Conservation (phyloP, 2,329 filamentous ascomycete genomes). For the Polychaeton citri region DNA sequence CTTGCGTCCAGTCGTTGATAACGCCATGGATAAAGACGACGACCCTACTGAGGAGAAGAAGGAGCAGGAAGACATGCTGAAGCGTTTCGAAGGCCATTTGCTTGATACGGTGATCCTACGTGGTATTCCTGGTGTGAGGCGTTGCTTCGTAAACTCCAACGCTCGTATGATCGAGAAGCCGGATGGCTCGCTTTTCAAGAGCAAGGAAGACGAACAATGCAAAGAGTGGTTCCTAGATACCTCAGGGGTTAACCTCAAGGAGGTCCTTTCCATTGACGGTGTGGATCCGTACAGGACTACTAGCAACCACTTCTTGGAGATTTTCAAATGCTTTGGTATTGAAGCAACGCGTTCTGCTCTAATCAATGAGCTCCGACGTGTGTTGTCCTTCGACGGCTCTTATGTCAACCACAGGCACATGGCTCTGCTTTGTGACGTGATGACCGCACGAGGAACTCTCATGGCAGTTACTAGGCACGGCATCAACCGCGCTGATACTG, state of each 20-base stretch:
- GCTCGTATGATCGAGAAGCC: conserved; percentile 51
- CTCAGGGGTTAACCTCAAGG: conserved; percentile 71
- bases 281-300: conserved; percentile 78
- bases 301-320: conserved; percentile 91
- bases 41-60: conserved; percentile 58
- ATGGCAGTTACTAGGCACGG: conserved; percentile 96
- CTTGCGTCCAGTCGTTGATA: conserved; percentile 42
- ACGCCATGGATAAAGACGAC: conserved; percentile 46
- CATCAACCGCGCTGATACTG: conserved; percentile 96
- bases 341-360: conserved; percentile 82
- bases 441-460: conserved; percentile 88
- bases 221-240: conserved; percentile 96
- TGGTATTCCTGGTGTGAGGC: conserved; percentile 76
- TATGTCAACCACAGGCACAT: conserved; percentile 99
- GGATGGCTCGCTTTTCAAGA: conserved; percentile 61
- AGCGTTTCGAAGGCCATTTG: conserved; percentile 81
- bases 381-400: conserved; percentile 95
- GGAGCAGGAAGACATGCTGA: conserved; percentile 81
- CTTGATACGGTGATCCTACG: conserved; percentile 83
- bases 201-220: conserved; percentile 61
- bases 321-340: conserved; percentile 90
- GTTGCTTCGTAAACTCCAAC: conserved; percentile 85
- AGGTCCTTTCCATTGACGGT: conserved; percentile 74
- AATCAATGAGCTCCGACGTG: conserved; percentile 76
- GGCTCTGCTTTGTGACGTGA: conserved; percentile 87